Conservation (phyloP, 2,329 filamentous ascomycete genomes). For the Thyridium curvatum region DNA sequence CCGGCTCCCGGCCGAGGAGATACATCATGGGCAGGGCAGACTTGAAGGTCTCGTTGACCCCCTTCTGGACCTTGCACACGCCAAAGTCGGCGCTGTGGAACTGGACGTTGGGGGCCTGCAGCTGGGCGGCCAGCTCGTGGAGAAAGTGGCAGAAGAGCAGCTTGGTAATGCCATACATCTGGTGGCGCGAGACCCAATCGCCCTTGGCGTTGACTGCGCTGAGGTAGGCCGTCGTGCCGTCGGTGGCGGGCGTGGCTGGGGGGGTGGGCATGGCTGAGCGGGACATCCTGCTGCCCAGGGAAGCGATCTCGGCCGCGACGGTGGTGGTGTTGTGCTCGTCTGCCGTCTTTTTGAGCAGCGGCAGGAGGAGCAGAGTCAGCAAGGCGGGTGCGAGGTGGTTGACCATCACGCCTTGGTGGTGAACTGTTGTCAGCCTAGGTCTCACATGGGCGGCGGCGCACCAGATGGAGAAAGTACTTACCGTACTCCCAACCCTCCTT, state of each 20-base stretch:
- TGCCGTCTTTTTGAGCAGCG: not conserved
- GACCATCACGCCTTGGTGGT: not conserved
- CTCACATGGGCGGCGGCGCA: not conserved
- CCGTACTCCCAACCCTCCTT: not conserved
- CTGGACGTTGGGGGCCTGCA: not conserved
- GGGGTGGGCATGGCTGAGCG: not conserved
- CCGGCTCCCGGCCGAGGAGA: conserved; percentile 1
- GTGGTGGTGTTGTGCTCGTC: not conserved
- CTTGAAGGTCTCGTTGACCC: not conserved
- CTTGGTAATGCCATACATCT: not conserved
- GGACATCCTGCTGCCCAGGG: not conserved
- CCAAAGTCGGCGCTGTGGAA: conserved; percentile 1
- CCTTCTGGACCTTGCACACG: not conserved
- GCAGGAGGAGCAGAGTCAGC: not conserved
- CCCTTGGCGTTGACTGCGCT: not conserved
- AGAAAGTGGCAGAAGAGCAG: not conserved
- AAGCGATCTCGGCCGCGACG: not conserved
- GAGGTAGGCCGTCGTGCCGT: not conserved
- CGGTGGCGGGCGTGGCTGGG: not conserved
- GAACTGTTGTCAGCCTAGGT: no score
- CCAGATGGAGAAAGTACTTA: not conserved
- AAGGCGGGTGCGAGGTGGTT: not conserved
- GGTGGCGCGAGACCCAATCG: not conserved
- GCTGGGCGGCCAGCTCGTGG: not conserved
- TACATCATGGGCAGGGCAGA: not conserved